Evolutionary conservation across 768 basidiomycete species (phyloP), one percentile per base, ranked within the genome.

Genomic region (Lactifluus hygrophoroides): DNA sequence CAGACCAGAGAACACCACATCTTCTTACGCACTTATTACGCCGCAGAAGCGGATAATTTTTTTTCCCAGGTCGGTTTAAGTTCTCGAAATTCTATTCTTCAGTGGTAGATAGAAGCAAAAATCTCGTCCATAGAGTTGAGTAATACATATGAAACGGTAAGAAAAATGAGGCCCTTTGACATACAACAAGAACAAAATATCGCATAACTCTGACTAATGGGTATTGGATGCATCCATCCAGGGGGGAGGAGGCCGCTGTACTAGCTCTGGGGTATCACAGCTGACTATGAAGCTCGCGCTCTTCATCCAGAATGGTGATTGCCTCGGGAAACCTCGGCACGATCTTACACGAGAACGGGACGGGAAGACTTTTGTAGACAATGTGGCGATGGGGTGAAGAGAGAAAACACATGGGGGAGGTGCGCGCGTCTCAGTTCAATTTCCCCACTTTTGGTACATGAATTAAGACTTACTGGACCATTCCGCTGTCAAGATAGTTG

Each of bases 381-480:
- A 42, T n/a, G n/a, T n/a, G 16, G 19, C 19, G 9, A 42, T n/a
- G 14, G 4, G 35, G 19, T 8, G 2, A 8, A 9, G 9, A 8
- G 34, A 37, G 4, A 19, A 25, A 27, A 8, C 1, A 14, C n/a
- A n/a, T n/a, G 21, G 21, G 23, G 23, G 2, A 10, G 10, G n/a
- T 27, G 45, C 10, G 14, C n/a, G 35, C 11, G 1, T 38, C 17
- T 28, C 42, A 30, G 32, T 10, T 32, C 32, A 32, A 32, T 10
- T 5, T 32, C 32, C n/a, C n/a, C n/a, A n/a, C n/a, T n/a, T n/a
- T n/a, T n/a, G n/a, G n/a, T n/a, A n/a, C n/a, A n/a, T n/a, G n/a
- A n/a, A n/a, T n/a, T n/a, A n/a, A 19, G 6, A 65, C 67, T 44
- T 25, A 67, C 66, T 58, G 45, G 10, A 61, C n/a, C 37, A 68